These are phyloP conservation scores for Closterium sp. DNA, from an alignment of 139 green algal species.

Conservation along the genomic window DNA sequence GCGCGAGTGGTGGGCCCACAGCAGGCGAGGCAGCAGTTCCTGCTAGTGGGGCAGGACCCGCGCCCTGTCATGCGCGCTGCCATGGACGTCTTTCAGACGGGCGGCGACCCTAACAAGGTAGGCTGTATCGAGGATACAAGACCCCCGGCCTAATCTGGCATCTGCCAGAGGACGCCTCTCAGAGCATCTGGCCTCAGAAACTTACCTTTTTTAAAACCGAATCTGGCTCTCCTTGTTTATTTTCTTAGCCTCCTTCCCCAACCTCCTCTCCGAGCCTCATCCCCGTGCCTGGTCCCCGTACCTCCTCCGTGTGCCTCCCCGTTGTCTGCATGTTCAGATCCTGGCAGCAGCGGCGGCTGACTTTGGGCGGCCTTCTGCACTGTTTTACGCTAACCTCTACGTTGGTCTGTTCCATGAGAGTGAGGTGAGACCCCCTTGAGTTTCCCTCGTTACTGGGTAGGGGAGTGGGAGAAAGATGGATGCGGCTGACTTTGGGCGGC, in stretches of 20 bases:
- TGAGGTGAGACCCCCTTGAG: constrained; percentile 4
- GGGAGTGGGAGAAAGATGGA: too few relatives aligned
- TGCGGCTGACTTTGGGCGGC: constrained; percentile 25
- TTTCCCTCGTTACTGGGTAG: too few relatives aligned
- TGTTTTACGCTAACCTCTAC: constrained; percentile 81
- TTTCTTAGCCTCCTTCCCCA: too few relatives aligned
- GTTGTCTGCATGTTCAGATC: background rate
- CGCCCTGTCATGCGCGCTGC: constrained; percentile 76
- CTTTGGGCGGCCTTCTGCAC: constrained; percentile 43
- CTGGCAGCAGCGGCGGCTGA: constrained; percentile 14
- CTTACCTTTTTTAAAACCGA: too few relatives aligned
- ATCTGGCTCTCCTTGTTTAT: too few relatives aligned
- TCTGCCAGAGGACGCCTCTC: too few relatives aligned
- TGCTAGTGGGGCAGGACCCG: constrained; percentile 68
- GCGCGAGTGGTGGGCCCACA: constrained; percentile 63
- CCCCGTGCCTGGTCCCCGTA: too few relatives aligned
- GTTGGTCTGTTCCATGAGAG: constrained; percentile 74
- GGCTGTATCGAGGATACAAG: background rate
- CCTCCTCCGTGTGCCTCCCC: background rate
- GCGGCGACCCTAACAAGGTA: constrained; percentile 42
- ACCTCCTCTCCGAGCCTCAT: too few relatives aligned
- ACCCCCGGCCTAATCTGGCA: too few relatives aligned
- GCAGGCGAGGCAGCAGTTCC: constrained; percentile 66
- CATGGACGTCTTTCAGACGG: constrained; percentile 54
- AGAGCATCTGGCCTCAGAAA: too few relatives aligned